Evolutionary conservation across 768 basidiomycete species (phyloP), one percentile per base, ranked within the genome.

Genomic region (Chiua virens): DNA sequence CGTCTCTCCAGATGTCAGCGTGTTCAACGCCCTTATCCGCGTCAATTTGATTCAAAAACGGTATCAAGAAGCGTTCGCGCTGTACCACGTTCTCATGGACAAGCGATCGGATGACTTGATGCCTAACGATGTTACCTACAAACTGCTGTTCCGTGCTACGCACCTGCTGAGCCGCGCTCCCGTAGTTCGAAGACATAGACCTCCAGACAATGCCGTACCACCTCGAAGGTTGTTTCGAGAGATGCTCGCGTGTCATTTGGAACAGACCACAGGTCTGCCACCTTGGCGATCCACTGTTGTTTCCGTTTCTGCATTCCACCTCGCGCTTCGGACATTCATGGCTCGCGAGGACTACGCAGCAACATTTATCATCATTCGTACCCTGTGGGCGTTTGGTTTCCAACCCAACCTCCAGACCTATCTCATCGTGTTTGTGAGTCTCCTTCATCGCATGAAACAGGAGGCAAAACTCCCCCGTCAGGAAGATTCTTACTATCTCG

Each of bases 21-120:
- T 81, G n/a, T 75, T 81, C 66, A 81, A 83, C 49, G 53, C 73
- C 8, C 71, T 84, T 53, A 73, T 83, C 14, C 65, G 72, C 7
- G 64, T 66, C 15, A 73, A 78, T 48, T 57, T 71, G 34, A 59
- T 70, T 13, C 61, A 60, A 1, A 49, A 62, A 13, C 67, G 68
- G 6, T 63, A 71, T 42, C 57, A 55, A 5, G 66, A 69, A 17
- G 76, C 74, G 7, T 77, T 81, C 52, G 57, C 67, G 3, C 63
- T 81, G 5, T 84, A 81, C 55, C 58, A 58, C 8, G 47, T 72
- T 20, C 59, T 83, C 42, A 64, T 73, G 55, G 49, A 41, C 23
- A 61, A 73, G 28, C 65, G 73, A 1, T 57, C 64, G 1, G 58
- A 56, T 10, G 53, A 60, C 0, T 48, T 66, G 5, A 60, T 75